A percentile compares a stretch with the other conserved stretches of the same genome.
Evolutionary conservation across 2,329 filamentous ascomycete genomes (phyloP).

Genomic region (Aphanoascus verrucosus): DNA sequence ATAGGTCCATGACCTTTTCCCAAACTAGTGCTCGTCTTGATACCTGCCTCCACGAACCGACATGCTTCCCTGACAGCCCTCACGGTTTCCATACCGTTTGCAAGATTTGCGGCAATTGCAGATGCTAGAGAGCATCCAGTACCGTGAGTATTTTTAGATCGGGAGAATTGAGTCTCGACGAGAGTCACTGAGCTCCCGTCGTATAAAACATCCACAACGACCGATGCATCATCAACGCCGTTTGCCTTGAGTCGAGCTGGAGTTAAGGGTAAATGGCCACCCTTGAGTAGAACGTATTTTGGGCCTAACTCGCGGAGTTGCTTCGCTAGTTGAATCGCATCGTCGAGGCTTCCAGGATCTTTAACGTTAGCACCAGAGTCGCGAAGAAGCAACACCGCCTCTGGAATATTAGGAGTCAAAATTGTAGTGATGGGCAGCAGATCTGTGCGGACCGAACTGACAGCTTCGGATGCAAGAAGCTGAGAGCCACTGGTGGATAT

Average conservation of each 20-base stretch:
- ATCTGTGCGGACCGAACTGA: slow-evolving; percentile 30
- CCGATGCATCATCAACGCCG: slow-evolving; percentile 47
- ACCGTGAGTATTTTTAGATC: slow-evolving; percentile 76
- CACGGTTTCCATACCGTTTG: slow-evolving; percentile 39
- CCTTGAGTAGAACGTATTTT: slow-evolving; percentile 75
- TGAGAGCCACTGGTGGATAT: slow-evolving; percentile 46
- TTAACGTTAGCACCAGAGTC: slow-evolving; percentile 28
- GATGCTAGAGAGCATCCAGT: slow-evolving; percentile 90
- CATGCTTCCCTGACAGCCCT: slow-evolving; percentile 47
- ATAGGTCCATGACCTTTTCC: slow-evolving; percentile 54
- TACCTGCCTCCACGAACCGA: slow-evolving; percentile 51
- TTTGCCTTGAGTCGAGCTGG: slow-evolving; percentile 50
- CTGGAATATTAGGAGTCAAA: slow-evolving; percentile 41
- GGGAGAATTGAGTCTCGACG: slow-evolving; percentile 60
- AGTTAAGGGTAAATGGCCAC: slow-evolving; percentile 74
- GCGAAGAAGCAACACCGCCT: slow-evolving; percentile 37
- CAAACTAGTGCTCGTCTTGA: slow-evolving; percentile 45
- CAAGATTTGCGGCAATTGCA: slow-evolving; percentile 54
- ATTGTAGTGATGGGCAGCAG: slow-evolving; percentile 37
- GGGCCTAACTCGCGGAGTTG: slow-evolving; percentile 59
- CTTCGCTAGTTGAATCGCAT: slow-evolving; percentile 58
- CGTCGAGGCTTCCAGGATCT: slow-evolving; percentile 49
- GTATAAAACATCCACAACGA: slow-evolving; percentile 68
- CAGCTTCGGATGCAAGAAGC: slow-evolving; percentile 36
- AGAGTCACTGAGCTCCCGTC: slow-evolving; percentile 49